Base-by-base conservation (phyloP, 495 filamentous ascomycete genomes). In the Aspergillus bertholletiae region DNA sequence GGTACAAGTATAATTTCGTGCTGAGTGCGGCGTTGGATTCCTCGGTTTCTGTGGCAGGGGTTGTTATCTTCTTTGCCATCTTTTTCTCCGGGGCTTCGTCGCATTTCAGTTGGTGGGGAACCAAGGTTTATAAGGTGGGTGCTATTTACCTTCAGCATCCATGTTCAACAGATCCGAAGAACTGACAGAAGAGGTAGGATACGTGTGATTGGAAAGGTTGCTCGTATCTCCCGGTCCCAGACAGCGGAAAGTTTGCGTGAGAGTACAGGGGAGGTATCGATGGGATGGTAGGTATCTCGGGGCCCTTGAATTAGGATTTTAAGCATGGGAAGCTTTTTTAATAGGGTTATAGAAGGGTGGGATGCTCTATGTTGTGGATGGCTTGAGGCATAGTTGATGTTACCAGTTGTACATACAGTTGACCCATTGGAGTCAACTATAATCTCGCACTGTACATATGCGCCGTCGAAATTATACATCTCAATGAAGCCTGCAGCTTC, bases 1-100 rank as follows among this genome's bases (percentile, higher is more conserved):
- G 88, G 89, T 81, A 78, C 0, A 93, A 92, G 66, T 95, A 93
- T 64, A 93, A 87, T 30, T 92, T 92, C 83, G 91, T 88, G 9
- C 71, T 94, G 49, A 84, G 80, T 49, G 88, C 89, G 0, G 89
- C 88, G 11, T 73, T 94, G 49, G 90, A 95, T 51, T 90, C 88
- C 1, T 86, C 87, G 0, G 67, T 93, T 8, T 87, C 90, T 2
- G 84, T 90, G 56, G 87, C 84, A 0, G 81, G 92, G 1, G 84
- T 92, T 12, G 75, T 92, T 0, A 83, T 93, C 3, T 94, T 95
- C 68, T 91, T 95, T 62, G 86, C 84, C 0, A 82, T 94, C 43
- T 79, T 88, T 17, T 94, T 88, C 64, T 84, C 88, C 0, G 89
- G 37, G 74, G 84, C 78, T 68, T 80, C 45, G 72, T 34, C 52